These are phyloP conservation scores for Arthrobotrys iridis DNA, from an alignment of 2,329 filamentous ascomycete species.

Conservation along the genomic window DNA sequence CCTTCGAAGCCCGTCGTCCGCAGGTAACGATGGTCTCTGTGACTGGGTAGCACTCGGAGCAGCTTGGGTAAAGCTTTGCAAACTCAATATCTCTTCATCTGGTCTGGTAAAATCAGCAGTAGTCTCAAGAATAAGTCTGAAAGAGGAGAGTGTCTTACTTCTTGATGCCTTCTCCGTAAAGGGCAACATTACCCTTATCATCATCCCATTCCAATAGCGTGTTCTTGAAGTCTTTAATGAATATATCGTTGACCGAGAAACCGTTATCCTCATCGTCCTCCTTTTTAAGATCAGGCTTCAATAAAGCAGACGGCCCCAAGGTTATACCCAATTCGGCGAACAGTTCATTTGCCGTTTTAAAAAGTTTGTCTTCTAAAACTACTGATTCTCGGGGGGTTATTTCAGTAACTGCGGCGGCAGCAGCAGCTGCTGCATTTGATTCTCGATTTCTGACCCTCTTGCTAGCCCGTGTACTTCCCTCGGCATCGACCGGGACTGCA, in stretches of 20 bases:
- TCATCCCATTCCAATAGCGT: constrained; percentile 62
- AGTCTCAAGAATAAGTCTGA: background rate
- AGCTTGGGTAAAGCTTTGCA: constrained; percentile 53
- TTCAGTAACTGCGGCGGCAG: constrained; percentile 56
- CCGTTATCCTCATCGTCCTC: constrained; percentile 51
- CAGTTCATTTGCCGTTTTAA: constrained; percentile 57
- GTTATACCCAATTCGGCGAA: constrained; percentile 56
- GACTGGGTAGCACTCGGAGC: constrained; percentile 39
- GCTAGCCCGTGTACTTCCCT: constrained; percentile 62
- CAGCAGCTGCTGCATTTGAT: constrained; percentile 66
- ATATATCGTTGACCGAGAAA: constrained; percentile 51
- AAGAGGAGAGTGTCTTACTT: background rate
- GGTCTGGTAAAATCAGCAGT: constrained; percentile 24
- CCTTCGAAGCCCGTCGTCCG: constrained; percentile 65
- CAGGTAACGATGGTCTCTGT: constrained; percentile 20
- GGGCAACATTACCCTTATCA: constrained; percentile 60
- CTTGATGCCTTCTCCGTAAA: constrained; percentile 59
- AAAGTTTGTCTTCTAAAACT: constrained; percentile 57
- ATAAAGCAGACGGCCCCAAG: constrained; percentile 55
- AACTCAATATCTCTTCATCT: constrained; percentile 48
- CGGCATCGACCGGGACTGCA: constrained; percentile 56
- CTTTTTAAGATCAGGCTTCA: constrained; percentile 54
- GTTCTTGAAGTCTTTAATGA: constrained; percentile 61
- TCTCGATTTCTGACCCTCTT: constrained; percentile 73
- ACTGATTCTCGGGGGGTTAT: constrained; percentile 45